phyloP scores from a whole-genome alignment of 2,329 filamentous ascomycete species.

The Arthrobotrys musiformis region DNA sequence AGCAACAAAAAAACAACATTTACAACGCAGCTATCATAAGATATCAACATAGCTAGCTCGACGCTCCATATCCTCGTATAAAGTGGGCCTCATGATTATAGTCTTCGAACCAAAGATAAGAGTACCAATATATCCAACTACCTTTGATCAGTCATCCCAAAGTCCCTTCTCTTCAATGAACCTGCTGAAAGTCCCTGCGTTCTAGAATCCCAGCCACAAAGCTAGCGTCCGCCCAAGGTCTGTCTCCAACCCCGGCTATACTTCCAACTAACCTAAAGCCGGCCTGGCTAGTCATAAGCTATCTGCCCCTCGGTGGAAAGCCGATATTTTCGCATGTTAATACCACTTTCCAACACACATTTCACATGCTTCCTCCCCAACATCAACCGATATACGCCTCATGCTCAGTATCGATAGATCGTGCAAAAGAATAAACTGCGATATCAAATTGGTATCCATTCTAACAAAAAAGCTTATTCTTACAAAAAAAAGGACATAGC shows the following conservation, averaged over 20 bases:
- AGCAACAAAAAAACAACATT: too few relatives aligned
- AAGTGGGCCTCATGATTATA: too few relatives aligned
- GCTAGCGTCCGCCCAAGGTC: not conserved
- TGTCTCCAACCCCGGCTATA: not conserved
- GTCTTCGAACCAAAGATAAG: too few relatives aligned
- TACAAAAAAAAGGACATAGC: not conserved
- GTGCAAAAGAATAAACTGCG: not conserved
- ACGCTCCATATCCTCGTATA: too few relatives aligned
- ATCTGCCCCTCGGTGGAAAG: not conserved
- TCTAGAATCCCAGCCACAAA: too few relatives aligned
- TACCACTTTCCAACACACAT: not conserved
- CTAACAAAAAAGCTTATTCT: slow-evolving; percentile 12
- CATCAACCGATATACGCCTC: not conserved
- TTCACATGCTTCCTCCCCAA: not conserved
- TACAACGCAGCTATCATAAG: too few relatives aligned
- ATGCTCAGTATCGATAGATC: not conserved
- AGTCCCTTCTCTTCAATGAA: too few relatives aligned
- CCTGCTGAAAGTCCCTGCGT: too few relatives aligned
- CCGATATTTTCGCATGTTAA: not conserved
- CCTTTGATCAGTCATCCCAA: too few relatives aligned
- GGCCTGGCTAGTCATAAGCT: not conserved
- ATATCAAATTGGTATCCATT: slow-evolving; percentile 32
- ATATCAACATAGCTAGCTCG: too few relatives aligned
- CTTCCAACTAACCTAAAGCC: not conserved
- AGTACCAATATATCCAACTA: too few relatives aligned